Evolutionary conservation across 1,284 basidiomycete genomes (phyloP).

Genomic region (Irpex sp.): DNA sequence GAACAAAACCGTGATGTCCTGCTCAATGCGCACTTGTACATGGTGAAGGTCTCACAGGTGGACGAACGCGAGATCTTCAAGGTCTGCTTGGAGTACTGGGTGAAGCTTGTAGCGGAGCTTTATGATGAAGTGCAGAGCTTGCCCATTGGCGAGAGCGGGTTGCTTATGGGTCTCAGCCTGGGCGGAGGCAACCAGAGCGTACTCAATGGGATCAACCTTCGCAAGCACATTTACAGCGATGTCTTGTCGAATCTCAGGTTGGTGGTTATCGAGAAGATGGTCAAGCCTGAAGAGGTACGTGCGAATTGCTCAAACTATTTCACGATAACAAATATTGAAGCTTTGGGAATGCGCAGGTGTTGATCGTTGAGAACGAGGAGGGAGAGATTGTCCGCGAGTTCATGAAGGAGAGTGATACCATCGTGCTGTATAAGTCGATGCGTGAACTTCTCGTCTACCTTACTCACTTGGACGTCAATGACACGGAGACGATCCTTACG

Average conservation of each 20-base stretch:
- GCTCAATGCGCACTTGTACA: constrained; percentile 95
- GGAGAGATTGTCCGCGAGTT: constrained; percentile 99
- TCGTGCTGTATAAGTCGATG: constrained; percentile 99
- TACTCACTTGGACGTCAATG: constrained; percentile 93
- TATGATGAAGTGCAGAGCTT: constrained; percentile 95
- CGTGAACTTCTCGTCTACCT: constrained; percentile 95
- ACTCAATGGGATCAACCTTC: constrained; percentile 72
- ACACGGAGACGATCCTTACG: constrained; percentile 95
- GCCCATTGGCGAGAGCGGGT: constrained; percentile 89
- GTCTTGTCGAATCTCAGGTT: constrained; percentile 92
- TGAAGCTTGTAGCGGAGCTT: constrained; percentile 96
- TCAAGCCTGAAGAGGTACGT: constrained; percentile 96
- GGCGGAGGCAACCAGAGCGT: constrained; percentile 62
- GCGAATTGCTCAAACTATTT: not conserved
- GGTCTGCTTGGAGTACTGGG: constrained; percentile 98
- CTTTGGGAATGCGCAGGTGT: constrained; percentile 49
- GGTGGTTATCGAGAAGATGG: constrained; percentile 99
- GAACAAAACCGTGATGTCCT: constrained; percentile 90
- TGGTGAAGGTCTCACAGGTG: constrained; percentile 98
- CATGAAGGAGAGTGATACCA: constrained; percentile 99
- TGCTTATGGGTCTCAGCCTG: constrained; percentile 90
- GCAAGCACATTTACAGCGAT: constrained; percentile 94
- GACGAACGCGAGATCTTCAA: constrained; percentile 99
- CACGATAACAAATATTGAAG: not conserved
- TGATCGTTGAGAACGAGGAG: constrained; percentile 99